Evolutionary conservation across 331 rosid genomes (phyloP).

Genomic region (Dryas integrifolia): DNA sequence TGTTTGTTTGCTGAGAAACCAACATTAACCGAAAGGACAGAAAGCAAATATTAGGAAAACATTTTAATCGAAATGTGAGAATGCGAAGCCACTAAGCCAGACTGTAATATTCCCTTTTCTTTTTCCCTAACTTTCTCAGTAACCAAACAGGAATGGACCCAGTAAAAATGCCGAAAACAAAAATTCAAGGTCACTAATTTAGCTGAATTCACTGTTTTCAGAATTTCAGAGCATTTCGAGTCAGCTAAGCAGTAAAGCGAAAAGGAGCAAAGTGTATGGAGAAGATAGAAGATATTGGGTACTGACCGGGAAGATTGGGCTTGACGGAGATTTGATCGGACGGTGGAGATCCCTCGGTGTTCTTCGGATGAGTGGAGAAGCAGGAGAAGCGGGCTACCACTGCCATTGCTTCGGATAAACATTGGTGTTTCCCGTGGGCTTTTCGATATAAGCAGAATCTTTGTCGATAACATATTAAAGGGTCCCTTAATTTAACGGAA

Average conservation of each 20-base stretch:
- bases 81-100: no score
- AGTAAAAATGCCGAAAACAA: neutral
- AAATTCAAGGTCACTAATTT: neutral
- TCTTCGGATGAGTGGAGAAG: slow-evolving; percentile 42
- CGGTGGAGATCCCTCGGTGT: slow-evolving; percentile 32
- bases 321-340: slow-evolving; percentile 32
- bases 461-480: neutral
- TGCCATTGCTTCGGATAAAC: slow-evolving; percentile 57
- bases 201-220: neutral
- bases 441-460: neutral
- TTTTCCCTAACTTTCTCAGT: neutral
- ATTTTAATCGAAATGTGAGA: neutral
- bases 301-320: slow-evolving; percentile 42
- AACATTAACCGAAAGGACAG: no score
- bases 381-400: slow-evolving; percentile 56
- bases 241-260: neutral
- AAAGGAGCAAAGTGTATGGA: neutral
- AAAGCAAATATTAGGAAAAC: neutral
- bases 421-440: slow-evolving; percentile 9
- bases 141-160: neutral
- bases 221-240: neutral
- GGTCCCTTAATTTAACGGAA: neutral
- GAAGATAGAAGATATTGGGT: neutral
- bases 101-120: no score
- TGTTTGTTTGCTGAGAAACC: neutral